These are phyloP conservation scores for Cardiospermum halicacabum DNA, from an alignment of 345 rosid species.

Conservation along the genomic window DNA sequence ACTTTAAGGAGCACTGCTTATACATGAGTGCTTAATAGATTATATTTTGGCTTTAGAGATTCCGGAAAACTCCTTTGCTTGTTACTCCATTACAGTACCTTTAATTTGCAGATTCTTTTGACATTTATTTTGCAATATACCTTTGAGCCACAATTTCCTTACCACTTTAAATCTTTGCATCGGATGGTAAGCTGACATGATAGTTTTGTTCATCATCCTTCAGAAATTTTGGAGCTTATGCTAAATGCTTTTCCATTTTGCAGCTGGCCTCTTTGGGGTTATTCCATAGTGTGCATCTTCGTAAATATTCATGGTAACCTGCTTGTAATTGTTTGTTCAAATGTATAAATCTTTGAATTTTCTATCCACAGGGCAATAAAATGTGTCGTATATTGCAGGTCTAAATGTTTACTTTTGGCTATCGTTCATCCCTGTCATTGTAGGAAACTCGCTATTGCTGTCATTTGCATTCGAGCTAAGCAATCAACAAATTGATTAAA, in stretches of 20 bases:
- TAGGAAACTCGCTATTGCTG: conserved; percentile 30
- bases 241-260: conserved; percentile 19
- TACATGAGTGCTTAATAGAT: no score
- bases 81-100: no score
- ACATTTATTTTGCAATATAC: no score
- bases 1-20: no score
- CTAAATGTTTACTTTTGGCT: conserved; percentile 91
- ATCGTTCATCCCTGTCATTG: conserved; percentile 90
- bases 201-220: neutral
- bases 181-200: neutral
- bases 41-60: no score
- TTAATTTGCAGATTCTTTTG: no score
- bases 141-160: no score
- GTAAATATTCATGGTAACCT: conserved; percentile 74
- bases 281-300: conserved; percentile 84
- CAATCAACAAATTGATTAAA: neutral
- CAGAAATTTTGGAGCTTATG: neutral
- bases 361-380: conserved; percentile 2
- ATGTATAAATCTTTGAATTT: neutral
- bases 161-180: no score
- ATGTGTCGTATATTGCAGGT: conserved; percentile 42
- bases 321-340: neutral
- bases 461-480: neutral
- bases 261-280: conserved; percentile 96
- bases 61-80: no score